Percentiles rank a stretch among this genome's conserved stretches.
phyloP scores from a whole-genome alignment of 108 stramenopile species.

The Cylindrotheca closterium region DNA sequence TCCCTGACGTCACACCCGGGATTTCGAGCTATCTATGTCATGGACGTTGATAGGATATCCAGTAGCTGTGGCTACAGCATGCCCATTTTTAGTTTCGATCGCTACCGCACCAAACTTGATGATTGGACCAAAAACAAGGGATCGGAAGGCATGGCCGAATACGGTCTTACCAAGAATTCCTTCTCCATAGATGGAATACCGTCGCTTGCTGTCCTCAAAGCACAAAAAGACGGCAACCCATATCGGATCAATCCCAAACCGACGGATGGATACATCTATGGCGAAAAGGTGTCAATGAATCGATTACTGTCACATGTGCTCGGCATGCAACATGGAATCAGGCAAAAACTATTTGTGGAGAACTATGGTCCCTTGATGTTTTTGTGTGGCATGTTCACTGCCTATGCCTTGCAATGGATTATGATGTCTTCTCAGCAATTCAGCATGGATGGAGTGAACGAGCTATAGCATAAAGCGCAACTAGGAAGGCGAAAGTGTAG shows the following conservation, averaged over 20 bases:
- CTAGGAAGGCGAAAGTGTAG: too few species aligned
- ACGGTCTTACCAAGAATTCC: constrained; percentile 38
- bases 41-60: constrained; percentile 36
- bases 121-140: constrained; percentile 30
- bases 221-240: neutral
- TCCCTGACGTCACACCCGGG: constrained; percentile 5
- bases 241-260: constrained; percentile 13
- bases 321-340: neutral
- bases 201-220: constrained; percentile 26
- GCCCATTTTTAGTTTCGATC: constrained; percentile 37
- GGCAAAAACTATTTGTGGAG: neutral
- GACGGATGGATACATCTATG: constrained; percentile 31
- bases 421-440: neutral
- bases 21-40: constrained; percentile 26
- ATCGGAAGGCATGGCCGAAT: constrained; percentile 30
- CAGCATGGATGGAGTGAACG: constrained; percentile 21
- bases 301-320: neutral
- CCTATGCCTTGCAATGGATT: neutral
- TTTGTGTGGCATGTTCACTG: neutral
- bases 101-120: constrained; percentile 33
- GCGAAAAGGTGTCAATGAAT: constrained; percentile 9
- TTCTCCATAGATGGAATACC: constrained; percentile 54
- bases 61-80: constrained; percentile 47
- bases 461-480: too few species aligned
- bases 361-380: neutral